phyloP scores from a whole-genome alignment of 2,329 filamentous ascomycete genomes.

The Leptosphaerulina australis region DNA sequence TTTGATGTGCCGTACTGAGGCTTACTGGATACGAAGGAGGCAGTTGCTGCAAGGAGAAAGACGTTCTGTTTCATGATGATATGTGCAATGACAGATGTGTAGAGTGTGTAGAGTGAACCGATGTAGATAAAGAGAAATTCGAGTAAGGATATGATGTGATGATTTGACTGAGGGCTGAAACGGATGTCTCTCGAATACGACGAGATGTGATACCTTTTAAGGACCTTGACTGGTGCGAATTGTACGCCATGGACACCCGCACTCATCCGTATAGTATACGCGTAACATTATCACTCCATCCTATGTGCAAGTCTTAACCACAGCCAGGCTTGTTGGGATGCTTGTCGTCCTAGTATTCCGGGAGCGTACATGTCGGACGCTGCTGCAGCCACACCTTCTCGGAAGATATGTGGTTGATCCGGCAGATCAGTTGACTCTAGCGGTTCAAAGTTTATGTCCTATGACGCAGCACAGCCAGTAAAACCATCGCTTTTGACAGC shows the following conservation, averaged over 20 bases:
- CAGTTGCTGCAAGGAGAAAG: constrained; percentile 10
- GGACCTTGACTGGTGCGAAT: neutral
- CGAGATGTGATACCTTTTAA: neutral
- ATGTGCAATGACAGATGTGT: neutral
- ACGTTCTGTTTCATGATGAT: constrained; percentile 17
- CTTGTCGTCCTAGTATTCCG: neutral
- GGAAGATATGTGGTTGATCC: neutral
- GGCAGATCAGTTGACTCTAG: neutral
- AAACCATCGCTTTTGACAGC: neutral
- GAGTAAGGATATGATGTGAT: neutral
- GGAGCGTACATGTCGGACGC: neutral
- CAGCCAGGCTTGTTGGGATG: neutral
- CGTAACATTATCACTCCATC: constrained; percentile 2
- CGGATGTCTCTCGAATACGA: neutral
- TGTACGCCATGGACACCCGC: neutral
- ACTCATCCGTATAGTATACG: constrained; percentile 8
- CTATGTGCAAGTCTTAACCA: neutral
- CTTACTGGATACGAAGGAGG: constrained; percentile 12
- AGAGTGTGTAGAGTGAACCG: neutral
- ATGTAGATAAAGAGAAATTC: neutral
- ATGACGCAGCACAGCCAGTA: neutral
- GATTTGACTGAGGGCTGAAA: too few species aligned
- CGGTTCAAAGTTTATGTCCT: constrained; percentile 2
- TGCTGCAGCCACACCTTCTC: constrained; percentile 4
- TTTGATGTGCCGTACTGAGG: constrained; percentile 14